Evolutionary conservation across 2,329 filamentous ascomycete genomes (phyloP), one percentile per base, ranked within the genome.

Genomic region (Cordyceps javanica): DNA sequence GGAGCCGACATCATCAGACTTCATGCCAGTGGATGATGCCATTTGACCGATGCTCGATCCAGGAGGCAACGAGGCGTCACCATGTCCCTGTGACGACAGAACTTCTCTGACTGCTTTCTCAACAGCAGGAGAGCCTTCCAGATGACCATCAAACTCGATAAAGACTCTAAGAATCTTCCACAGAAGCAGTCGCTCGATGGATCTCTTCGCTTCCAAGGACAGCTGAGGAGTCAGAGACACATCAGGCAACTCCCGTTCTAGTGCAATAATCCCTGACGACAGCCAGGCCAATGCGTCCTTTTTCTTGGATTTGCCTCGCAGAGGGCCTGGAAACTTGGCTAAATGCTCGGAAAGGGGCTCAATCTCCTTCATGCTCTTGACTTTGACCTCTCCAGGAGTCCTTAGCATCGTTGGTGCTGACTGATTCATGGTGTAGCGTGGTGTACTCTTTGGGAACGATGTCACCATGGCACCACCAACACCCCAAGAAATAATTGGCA

Each of bases 251-350:
- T 73, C 78, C 65, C 78, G 82, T 68, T 95, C 90, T 36, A 97
- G 73, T 1, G 76, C 75, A 38, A 90, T 86, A 57, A 97, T 93
- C 54, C 87, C 90, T 59, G 81, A 77, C 5, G 80, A 82, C 45
- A 99, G 77, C 94, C 95, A 99, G 2, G 83, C 73, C 44, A 92
- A 65, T 0, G 91, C 82, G 56, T 99, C 93, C 75, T 97, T 99
- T 79, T 99, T 99, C 78, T 96, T 97, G 1, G 87, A 85, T 69
- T 97, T 97, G 41, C 86, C 82, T 70, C 88, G 91, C 28, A 99
- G 75, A 3, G 95, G 94, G 0, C 94, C 94, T 0, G 94, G 94
- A 66, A 97, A 97, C 64, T 87, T 91, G 19, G 84, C 81, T 50
- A 94, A 75, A 2, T 86, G 82, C 34, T 94, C 90, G 25, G 83